phyloP scores from a whole-genome alignment of 129 eudicot genomes.

The Chrysanthemum makinoi region DNA sequence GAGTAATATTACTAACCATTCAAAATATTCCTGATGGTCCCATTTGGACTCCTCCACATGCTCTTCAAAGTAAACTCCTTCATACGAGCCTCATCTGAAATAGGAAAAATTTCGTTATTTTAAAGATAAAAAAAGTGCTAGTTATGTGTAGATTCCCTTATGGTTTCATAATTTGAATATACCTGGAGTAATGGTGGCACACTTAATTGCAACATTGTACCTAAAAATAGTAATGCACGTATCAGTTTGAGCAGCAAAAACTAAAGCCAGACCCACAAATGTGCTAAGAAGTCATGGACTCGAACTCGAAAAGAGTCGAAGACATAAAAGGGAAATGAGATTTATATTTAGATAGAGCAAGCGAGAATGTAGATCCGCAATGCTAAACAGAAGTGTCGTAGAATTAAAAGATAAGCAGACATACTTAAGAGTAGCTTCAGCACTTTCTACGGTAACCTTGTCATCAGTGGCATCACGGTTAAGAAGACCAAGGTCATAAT shows the following conservation, averaged over 20 bases:
- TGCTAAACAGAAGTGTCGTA: background rate
- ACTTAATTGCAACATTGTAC: slow-evolving; percentile 97
- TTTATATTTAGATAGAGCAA: too few relatives aligned
- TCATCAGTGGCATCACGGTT: slow-evolving; percentile 98
- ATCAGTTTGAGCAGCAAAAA: background rate
- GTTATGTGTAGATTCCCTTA: slow-evolving; percentile 1
- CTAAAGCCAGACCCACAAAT: background rate
- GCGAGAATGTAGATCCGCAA: too few relatives aligned
- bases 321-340: too few relatives aligned
- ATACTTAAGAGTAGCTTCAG: slow-evolving; percentile 94
- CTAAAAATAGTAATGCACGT: slow-evolving; percentile 33
- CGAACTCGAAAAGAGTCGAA: too few relatives aligned
- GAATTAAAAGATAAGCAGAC: slow-evolving; percentile 17
- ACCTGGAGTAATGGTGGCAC: slow-evolving; percentile 99
- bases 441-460: slow-evolving; percentile 93
- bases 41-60: slow-evolving; percentile 83
- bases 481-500: slow-evolving; percentile 94
- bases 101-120: background rate
- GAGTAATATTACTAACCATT: slow-evolving; percentile 41
- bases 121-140: slow-evolving; percentile 11
- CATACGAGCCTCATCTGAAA: slow-evolving; percentile 90
- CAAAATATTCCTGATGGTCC: slow-evolving; percentile 67
- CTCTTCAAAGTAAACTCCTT: slow-evolving; percentile 68
- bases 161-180: slow-evolving; percentile 7
- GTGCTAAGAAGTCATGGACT: background rate